phyloP scores from a whole-genome alignment of 129 eudicot species.

The Oenanthe sinensis region DNA sequence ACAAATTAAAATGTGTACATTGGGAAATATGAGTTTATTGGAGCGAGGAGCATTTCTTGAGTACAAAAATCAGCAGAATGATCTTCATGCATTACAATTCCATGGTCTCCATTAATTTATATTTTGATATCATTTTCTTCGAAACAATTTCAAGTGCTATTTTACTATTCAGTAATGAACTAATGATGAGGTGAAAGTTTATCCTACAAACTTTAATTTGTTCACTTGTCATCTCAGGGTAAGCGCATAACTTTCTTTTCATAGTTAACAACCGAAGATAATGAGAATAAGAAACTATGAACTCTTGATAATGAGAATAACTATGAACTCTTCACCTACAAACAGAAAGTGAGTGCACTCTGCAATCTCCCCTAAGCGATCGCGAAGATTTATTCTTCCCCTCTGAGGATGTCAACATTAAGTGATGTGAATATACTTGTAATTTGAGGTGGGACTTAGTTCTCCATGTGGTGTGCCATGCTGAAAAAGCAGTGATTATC shows the following conservation, averaged over 20 bases:
- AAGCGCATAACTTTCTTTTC: conserved; percentile 70
- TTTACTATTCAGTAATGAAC: not conserved
- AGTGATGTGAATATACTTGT: not conserved
- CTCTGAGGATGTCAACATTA: not conserved
- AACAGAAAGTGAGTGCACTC: conserved; percentile 64
- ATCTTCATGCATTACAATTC: too few relatives aligned
- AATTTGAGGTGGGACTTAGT: not conserved
- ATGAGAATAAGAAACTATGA: conserved; percentile 87
- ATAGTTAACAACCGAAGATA: conserved; percentile 87
- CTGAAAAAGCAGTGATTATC: conserved; percentile 1
- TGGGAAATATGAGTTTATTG: too few relatives aligned
- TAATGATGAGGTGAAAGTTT: not conserved
- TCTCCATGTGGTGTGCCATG: not conserved
- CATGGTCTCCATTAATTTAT: too few relatives aligned
- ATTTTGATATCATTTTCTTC: too few relatives aligned
- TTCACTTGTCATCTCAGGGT: conserved; percentile 73
- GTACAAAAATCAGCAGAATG: too few relatives aligned
- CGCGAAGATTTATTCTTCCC: not conserved
- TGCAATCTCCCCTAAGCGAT: not conserved
- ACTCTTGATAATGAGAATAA: conserved; percentile 87
- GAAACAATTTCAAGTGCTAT: not conserved
- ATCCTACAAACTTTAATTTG: conserved; percentile 3
- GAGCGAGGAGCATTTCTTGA: too few relatives aligned
- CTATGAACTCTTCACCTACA: conserved; percentile 75
- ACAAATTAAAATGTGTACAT: too few relatives aligned